These are phyloP conservation scores for Rhododendron molle DNA, from an alignment of 148 eudicot species.

Conservation along the genomic window DNA sequence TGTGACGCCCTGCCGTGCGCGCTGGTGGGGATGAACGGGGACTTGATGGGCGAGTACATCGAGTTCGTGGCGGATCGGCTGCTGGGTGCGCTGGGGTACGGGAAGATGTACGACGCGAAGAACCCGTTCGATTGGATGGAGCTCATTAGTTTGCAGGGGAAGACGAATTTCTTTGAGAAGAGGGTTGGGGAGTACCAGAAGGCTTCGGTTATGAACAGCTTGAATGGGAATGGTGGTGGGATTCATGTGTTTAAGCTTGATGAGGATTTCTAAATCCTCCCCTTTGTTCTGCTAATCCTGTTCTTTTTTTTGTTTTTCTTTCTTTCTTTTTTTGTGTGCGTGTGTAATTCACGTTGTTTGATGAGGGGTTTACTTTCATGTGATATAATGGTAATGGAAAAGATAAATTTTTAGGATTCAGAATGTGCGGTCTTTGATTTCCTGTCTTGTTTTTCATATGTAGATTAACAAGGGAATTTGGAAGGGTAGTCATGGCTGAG, in stretches of 20 bases:
- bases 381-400: not conserved
- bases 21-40: constrained; percentile 20
- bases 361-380: not conserved
- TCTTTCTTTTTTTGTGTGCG: too few relatives aligned
- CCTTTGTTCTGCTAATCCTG: not conserved
- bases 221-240: constrained; percentile 16
- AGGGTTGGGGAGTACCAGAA: constrained; percentile 32
- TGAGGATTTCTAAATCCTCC: constrained; percentile 11
- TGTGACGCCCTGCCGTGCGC: constrained; percentile 26
- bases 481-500: not conserved
- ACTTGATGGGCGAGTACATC: constrained; percentile 16
- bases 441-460: not conserved
- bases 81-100: constrained; percentile 11
- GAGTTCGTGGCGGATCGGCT: constrained; percentile 21
- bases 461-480: not conserved
- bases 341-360: not conserved
- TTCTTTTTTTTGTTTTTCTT: not conserved
- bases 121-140: constrained; percentile 28
- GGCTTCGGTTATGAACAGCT: constrained; percentile 28
- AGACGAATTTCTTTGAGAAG: constrained; percentile 22
- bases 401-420: not conserved
- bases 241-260: constrained; percentile 20
- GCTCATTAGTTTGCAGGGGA: constrained; percentile 20
- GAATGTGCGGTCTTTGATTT: not conserved
- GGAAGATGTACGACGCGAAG: constrained; percentile 7